Evolutionary conservation across 129 eudicot genomes (phyloP).

Genomic region (Ambrosia trifida): DNA sequence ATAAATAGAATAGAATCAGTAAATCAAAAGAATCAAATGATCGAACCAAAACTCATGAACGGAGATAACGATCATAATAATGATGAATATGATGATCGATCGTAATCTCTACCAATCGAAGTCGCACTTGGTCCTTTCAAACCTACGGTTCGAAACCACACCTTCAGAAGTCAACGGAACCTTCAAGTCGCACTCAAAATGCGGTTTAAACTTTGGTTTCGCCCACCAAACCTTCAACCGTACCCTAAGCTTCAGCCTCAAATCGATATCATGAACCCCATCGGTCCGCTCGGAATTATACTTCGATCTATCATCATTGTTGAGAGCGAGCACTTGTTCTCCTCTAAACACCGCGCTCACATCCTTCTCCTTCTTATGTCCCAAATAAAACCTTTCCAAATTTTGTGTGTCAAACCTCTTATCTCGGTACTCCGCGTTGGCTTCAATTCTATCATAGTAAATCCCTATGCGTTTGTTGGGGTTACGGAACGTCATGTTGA

Average conservation of each 20-base stretch:
- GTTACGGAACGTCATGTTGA: conserved; percentile 64
- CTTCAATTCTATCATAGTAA: conserved; percentile 64
- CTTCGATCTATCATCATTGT: conserved; percentile 7
- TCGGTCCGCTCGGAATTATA: conserved; percentile 32
- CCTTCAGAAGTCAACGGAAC: conserved; percentile 16
- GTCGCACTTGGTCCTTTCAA: conserved; percentile 35
- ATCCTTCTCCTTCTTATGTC: conserved; percentile 31
- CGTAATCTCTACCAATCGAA: conserved; percentile 33
- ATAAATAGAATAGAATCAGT: background rate
- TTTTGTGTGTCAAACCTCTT: conserved; percentile 15
- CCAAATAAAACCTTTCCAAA: conserved; percentile 32
- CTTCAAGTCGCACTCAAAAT: conserved; percentile 30
- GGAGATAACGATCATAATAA: no score
- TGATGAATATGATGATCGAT: background rate
- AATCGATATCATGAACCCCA: conserved; percentile 45
- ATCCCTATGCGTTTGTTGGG: conserved; percentile 67
- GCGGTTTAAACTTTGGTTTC: conserved; percentile 63
- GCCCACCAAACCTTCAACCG: conserved; percentile 54
- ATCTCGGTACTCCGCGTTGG: conserved; percentile 38
- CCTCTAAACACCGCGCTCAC: conserved; percentile 13
- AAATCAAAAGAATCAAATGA: conserved; percentile 9
- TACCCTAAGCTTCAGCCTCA: conserved; percentile 46
- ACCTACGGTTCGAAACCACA: background rate
- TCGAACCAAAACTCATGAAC: background rate
- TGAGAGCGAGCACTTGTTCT: conserved; percentile 14